A percentile compares a stretch with the other conserved stretches of the same genome.
phyloP scores from a whole-genome alignment of 2,329 filamentous ascomycete genomes.

The Cordyceps fumosorosea region DNA sequence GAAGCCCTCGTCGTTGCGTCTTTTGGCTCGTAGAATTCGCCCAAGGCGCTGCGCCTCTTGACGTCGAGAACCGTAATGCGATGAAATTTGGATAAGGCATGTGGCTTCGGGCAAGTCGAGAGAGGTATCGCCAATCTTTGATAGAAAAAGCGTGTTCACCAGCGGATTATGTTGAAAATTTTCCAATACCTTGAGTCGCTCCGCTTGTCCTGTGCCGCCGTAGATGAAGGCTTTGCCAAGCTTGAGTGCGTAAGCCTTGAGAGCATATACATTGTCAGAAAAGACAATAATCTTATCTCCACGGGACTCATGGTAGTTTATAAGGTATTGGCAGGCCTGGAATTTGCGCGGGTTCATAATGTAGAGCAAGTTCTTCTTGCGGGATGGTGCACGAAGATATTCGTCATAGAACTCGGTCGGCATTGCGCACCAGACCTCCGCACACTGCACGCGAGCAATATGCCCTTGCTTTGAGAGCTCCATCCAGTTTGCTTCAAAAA shows the following conservation, averaged over 20 bases:
- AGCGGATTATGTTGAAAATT: constrained; percentile 91
- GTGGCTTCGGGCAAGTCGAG: constrained; percentile 94
- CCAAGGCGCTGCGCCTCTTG: constrained; percentile 93
- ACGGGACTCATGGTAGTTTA: constrained; percentile 90
- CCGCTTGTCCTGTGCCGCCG: constrained; percentile 76
- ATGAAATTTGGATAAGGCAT: constrained; percentile 93
- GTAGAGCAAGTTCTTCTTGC: constrained; percentile 55
- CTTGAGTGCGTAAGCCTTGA: constrained; percentile 78
- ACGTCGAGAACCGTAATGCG: constrained; percentile 92
- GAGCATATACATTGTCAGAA: constrained; percentile 91
- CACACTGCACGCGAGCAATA: constrained; percentile 94
- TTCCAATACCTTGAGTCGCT: constrained; percentile 80
- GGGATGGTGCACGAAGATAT: constrained; percentile 65
- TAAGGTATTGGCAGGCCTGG: constrained; percentile 95
- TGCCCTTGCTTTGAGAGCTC: constrained; percentile 94
- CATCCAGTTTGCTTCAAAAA: constrained; percentile 99
- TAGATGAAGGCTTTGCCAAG: constrained; percentile 86
- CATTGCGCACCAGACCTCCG: constrained; percentile 99
- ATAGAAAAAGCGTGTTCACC: constrained; percentile 90
- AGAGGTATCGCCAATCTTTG: constrained; percentile 98
- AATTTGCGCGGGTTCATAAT: constrained; percentile 98
- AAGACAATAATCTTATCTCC: constrained; percentile 99
- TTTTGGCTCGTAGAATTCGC: constrained; percentile 88
- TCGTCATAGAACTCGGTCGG: constrained; percentile 96
- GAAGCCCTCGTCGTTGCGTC: constrained; percentile 94